These are phyloP conservation scores for Calophaca sinica DNA, from an alignment of 306 rosid species.

Conservation along the genomic window DNA sequence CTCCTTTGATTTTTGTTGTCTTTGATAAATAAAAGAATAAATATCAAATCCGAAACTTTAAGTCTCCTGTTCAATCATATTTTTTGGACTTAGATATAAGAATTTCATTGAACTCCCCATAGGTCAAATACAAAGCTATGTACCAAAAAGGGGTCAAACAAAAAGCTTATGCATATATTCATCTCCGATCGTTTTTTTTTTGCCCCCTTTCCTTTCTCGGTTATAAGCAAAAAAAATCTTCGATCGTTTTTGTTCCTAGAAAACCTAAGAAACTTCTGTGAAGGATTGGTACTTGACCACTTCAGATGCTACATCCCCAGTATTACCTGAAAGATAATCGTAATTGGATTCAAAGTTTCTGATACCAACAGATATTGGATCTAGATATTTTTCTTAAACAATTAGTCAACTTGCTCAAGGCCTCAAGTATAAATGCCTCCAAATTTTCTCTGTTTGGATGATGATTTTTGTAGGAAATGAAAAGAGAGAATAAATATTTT, in stretches of 20 bases:
- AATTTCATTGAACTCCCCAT: slow-evolving; percentile 10
- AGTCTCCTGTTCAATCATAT: neutral
- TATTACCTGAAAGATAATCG: slow-evolving; percentile 27
- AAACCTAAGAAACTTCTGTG: slow-evolving; percentile 16
- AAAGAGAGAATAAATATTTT: neutral
- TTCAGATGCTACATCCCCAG: slow-evolving; percentile 34
- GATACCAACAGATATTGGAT: slow-evolving; percentile 2
- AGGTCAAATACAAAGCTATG: slow-evolving; percentile 25
- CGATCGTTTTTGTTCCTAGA: slow-evolving; percentile 16
- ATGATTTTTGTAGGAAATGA: neutral
- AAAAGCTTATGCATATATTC: slow-evolving; percentile 48
- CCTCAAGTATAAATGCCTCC: slow-evolving; percentile 53
- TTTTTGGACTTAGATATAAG: neutral
- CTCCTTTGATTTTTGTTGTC: neutral
- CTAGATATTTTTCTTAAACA: slow-evolving; percentile 35
- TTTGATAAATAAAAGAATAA: neutral
- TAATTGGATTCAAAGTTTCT: neutral
- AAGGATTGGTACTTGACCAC: slow-evolving; percentile 12
- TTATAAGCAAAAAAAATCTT: too few relatives aligned
- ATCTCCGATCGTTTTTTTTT: neutral
- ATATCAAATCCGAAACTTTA: neutral
- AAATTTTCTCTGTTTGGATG: neutral
- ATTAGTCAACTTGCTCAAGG: slow-evolving; percentile 19
- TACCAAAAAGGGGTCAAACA: slow-evolving; percentile 34
- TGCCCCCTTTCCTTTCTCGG: too few relatives aligned